A percentile compares a stretch with the other conserved stretches of the same genome.
These are phyloP conservation scores for Paraleonurus japonicus DNA, from an alignment of 257 asterid species.

Conservation along the genomic window DNA sequence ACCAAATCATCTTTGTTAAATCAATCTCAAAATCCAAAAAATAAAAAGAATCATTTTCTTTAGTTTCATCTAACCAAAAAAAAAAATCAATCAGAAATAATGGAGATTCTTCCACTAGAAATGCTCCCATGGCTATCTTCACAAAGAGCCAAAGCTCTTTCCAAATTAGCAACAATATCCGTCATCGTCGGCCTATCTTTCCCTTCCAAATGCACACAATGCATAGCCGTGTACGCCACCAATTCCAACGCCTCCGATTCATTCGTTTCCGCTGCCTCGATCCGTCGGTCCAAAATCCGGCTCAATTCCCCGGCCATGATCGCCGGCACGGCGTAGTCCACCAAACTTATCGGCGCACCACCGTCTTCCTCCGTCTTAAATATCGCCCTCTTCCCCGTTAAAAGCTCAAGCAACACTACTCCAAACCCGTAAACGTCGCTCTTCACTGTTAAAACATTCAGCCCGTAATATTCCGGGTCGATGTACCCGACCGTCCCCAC, in stretches of 20 bases:
- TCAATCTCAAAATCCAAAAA: background rate
- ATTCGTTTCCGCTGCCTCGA: constrained; percentile 49
- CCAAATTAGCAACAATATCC: constrained; percentile 79
- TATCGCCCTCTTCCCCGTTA: constrained; percentile 85
- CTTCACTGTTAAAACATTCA: constrained; percentile 78
- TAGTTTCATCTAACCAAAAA: background rate
- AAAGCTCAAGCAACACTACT: constrained; percentile 65
- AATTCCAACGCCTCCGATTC: constrained; percentile 80
- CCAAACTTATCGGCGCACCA: constrained; percentile 59
- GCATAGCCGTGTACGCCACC: constrained; percentile 90
- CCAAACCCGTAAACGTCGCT: constrained; percentile 92
- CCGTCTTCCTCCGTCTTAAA: constrained; percentile 52
- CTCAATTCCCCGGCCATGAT: constrained; percentile 68
- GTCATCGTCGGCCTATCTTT: constrained; percentile 83
- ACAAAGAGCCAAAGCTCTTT: constrained; percentile 72
- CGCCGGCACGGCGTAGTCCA: constrained; percentile 72
- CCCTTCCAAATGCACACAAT: constrained; percentile 86
- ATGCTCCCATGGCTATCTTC: constrained; percentile 79
- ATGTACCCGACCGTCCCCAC: constrained; percentile 92
- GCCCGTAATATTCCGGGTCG: constrained; percentile 82
- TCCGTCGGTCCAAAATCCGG: constrained; percentile 57
- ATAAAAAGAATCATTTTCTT: constrained; percentile 17
- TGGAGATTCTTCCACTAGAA: constrained; percentile 63
- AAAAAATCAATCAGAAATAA: constrained; percentile 56
- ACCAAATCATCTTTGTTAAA: constrained; percentile 9